These are phyloP conservation scores for Xylariaceae sp. DNA, from an alignment of 2,329 filamentous ascomycete genomes.

Conservation along the genomic window DNA sequence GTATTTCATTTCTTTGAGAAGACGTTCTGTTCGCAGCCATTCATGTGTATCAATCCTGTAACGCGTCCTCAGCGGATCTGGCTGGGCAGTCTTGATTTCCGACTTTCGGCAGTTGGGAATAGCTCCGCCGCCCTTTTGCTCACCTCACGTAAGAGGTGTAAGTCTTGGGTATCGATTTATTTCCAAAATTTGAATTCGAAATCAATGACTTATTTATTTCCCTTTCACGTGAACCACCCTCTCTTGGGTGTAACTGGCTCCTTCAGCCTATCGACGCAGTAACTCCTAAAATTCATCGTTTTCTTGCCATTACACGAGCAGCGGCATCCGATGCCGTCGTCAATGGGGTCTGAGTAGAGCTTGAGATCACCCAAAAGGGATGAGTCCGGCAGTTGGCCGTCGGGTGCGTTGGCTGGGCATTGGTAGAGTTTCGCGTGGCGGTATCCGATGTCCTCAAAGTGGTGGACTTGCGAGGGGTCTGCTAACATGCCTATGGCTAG, in stretches of 20 bases:
- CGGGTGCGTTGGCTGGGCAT: constrained; percentile 35
- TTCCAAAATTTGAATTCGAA: too few relatives aligned
- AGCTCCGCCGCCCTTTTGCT: too few relatives aligned
- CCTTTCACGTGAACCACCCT: constrained; percentile 30
- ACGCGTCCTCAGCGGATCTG: too few relatives aligned
- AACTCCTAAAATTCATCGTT: constrained; percentile 31
- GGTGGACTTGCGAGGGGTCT: constrained; percentile 37
- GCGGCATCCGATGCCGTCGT: constrained; percentile 38
- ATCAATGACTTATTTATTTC: background rate
- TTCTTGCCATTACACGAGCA: constrained; percentile 37
- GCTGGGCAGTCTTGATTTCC: too few relatives aligned
- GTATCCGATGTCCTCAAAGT: constrained; percentile 43
- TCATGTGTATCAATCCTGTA: too few relatives aligned
- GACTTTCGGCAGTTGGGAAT: too few relatives aligned
- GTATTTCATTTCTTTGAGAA: too few relatives aligned
- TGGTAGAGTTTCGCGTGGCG: constrained; percentile 34
- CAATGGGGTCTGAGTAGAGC: constrained; percentile 27
- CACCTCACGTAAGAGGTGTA: too few relatives aligned
- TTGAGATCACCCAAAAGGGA: constrained; percentile 23
- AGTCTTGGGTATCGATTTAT: too few relatives aligned
- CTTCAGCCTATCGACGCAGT: constrained; percentile 38
- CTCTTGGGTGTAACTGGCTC: constrained; percentile 31
- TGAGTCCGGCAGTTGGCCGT: constrained; percentile 33
- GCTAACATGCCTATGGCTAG: constrained; percentile 41
- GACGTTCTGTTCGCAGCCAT: too few relatives aligned